A percentile compares a stretch with the other conserved stretches of the same genome.
phyloP scores from a whole-genome alignment of 305 asterid species.

The Fraxinus baroniana region DNA sequence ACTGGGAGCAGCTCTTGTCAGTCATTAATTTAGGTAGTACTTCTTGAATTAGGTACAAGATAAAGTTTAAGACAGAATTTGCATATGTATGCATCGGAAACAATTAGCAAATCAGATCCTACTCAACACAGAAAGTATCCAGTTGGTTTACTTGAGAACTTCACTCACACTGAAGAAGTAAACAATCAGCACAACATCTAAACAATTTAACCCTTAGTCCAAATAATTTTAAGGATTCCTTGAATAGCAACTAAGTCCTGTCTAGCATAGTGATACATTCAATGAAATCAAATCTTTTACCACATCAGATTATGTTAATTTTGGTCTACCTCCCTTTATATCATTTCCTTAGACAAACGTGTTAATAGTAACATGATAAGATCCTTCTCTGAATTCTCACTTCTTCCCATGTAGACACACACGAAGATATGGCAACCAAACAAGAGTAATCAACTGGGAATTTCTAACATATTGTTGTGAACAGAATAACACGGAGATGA shows the following conservation, averaged over 20 bases:
- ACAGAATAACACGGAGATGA: not conserved
- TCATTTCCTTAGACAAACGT: not conserved
- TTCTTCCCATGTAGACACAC: not conserved
- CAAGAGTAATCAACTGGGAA: not conserved
- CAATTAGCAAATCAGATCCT: not conserved
- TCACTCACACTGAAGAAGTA: not conserved
- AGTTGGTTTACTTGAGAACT: not conserved
- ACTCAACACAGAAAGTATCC: not conserved
- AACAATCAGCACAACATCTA: not conserved
- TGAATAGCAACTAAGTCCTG: not conserved
- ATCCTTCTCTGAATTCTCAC: not conserved
- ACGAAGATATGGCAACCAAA: not conserved
- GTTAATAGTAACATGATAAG: not conserved
- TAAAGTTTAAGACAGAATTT: not conserved
- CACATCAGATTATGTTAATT: not conserved
- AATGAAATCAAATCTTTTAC: not conserved
- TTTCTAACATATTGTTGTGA: not conserved
- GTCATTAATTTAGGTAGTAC: constrained; percentile 4
- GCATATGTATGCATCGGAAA: constrained; percentile 3
- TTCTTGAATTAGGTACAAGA: constrained; percentile 15
- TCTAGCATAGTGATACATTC: not conserved
- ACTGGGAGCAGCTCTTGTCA: not conserved
- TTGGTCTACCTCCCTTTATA: not conserved
- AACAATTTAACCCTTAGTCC: not conserved
- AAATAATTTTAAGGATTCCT: not conserved